A percentile compares a stretch with the other conserved stretches of the same genome.
phyloP scores from a whole-genome alignment of 257 asterid species.

The Gardenia jasminoides region DNA sequence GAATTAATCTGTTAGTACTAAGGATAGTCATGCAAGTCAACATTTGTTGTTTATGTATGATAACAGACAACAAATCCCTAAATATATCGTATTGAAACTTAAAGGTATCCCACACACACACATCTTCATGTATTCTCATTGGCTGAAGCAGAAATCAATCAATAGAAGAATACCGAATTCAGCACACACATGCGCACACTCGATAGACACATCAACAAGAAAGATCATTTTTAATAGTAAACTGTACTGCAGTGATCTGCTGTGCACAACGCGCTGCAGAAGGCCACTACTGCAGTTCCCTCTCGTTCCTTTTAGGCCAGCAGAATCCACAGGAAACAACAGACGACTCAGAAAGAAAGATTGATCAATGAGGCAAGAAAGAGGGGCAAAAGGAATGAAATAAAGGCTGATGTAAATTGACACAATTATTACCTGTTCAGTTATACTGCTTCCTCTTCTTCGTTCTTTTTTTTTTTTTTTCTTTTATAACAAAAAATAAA shows the following conservation, averaged over 20 bases:
- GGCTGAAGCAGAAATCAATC: neutral
- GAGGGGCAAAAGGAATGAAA: constrained; percentile 38
- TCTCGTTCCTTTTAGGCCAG: neutral
- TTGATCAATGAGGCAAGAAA: constrained; percentile 17
- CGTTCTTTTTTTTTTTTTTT: neutral
- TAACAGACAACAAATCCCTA: no score
- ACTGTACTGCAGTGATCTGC: neutral
- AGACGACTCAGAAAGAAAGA: constrained; percentile 18
- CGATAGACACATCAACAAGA: neutral
- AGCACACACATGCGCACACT: neutral
- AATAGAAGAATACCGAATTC: neutral
- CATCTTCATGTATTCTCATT: neutral
- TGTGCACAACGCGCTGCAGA: neutral
- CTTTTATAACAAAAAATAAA: no score
- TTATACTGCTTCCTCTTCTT: neutral
- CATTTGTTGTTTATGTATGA: neutral
- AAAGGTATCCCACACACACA: no score
- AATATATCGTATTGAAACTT: no score
- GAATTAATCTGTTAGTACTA: no score
- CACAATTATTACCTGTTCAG: constrained; percentile 3
- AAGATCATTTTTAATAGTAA: neutral
- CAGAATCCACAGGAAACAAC: constrained; percentile 2
- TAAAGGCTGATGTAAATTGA: constrained; percentile 23
- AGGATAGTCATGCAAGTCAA: neutral
- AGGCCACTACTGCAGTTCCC: neutral